A percentile compares a stretch with the other conserved stretches of the same genome.
phyloP scores from a whole-genome alignment of 192 early-diverging fungal species.

The Backusella westeae region DNA sequence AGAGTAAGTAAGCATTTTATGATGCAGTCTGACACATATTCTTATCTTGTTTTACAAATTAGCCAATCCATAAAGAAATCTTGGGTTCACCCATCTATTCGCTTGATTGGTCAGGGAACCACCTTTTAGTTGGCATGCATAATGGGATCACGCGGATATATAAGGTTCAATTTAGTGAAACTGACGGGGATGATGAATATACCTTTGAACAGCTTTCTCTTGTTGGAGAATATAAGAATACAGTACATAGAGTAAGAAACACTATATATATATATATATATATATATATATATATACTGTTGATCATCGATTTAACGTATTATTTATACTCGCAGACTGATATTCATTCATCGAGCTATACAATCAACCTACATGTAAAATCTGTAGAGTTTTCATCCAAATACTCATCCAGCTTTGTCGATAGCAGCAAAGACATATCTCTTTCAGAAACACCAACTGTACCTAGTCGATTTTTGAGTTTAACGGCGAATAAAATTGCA shows the following conservation, averaged over 20 bases:
- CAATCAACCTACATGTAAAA: constrained; percentile 16
- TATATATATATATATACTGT: not conserved
- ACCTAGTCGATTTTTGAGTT: constrained; percentile 12
- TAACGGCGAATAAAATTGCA: not conserved
- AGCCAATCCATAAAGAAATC: constrained; percentile 8
- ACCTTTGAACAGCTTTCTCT: not conserved
- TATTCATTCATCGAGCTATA: not conserved
- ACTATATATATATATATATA: not conserved
- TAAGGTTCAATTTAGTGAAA: not conserved
- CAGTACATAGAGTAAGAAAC: not conserved
- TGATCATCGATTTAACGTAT: not conserved
- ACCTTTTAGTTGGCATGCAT: constrained; percentile 14
- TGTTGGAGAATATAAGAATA: not conserved
- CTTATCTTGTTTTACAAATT: not conserved
- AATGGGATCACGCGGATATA: constrained; percentile 4
- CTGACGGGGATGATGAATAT: not conserved
- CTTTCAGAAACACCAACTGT: not conserved
- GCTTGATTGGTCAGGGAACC: constrained; percentile 4
- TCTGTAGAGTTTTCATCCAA: constrained; percentile 4
- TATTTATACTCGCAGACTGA: not conserved
- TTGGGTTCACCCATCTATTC: constrained; percentile 19
- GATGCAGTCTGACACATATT: not conserved
- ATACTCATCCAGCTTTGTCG: not conserved
- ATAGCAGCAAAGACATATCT: not conserved
- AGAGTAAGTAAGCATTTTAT: constrained; percentile 1